Evolutionary conservation across 2,329 filamentous ascomycete genomes (phyloP).

Genomic region (Microcyclosporella mali): DNA sequence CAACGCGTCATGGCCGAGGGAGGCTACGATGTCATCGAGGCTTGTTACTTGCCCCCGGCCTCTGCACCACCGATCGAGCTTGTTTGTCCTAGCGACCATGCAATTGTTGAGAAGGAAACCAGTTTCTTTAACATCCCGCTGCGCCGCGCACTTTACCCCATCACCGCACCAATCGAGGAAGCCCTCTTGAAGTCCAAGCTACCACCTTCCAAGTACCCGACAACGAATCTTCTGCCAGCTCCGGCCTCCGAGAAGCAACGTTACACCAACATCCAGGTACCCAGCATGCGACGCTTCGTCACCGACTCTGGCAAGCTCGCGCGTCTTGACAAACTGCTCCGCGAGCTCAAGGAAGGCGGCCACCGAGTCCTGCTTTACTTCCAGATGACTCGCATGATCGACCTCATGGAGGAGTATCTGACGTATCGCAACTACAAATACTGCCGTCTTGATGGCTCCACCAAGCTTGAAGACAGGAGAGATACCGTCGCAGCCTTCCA

Average conservation of each 20-base stretch:
- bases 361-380: slow-evolving; percentile 97
- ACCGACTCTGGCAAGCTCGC: slow-evolving; percentile 96
- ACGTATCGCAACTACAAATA: slow-evolving; percentile 99
- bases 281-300: slow-evolving; percentile 95
- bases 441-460: slow-evolving; percentile 90
- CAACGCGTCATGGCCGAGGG: slow-evolving; percentile 58
- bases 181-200: slow-evolving; percentile 68
- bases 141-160: slow-evolving; percentile 69
- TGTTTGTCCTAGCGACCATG: slow-evolving; percentile 62
- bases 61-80: slow-evolving; percentile 83
- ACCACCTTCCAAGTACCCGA: slow-evolving; percentile 58
- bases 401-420: slow-evolving; percentile 97
- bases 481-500: slow-evolving; percentile 98
- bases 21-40: slow-evolving; percentile 72
- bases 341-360: slow-evolving; percentile 81
- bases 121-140: slow-evolving; percentile 72
- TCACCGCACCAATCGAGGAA: slow-evolving; percentile 58
- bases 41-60: slow-evolving; percentile 69
- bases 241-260: slow-evolving; percentile 75
- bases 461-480: slow-evolving; percentile 91
- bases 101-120: slow-evolving; percentile 60
- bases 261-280: slow-evolving; percentile 86
- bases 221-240: slow-evolving; percentile 61
- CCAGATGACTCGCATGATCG: slow-evolving; percentile 99
- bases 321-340: slow-evolving; percentile 78